Evolutionary conservation across 805 yeast genomes (phyloP), one percentile per base, ranked within the genome.

Genomic region (Wickerhamomyces pijperi): DNA sequence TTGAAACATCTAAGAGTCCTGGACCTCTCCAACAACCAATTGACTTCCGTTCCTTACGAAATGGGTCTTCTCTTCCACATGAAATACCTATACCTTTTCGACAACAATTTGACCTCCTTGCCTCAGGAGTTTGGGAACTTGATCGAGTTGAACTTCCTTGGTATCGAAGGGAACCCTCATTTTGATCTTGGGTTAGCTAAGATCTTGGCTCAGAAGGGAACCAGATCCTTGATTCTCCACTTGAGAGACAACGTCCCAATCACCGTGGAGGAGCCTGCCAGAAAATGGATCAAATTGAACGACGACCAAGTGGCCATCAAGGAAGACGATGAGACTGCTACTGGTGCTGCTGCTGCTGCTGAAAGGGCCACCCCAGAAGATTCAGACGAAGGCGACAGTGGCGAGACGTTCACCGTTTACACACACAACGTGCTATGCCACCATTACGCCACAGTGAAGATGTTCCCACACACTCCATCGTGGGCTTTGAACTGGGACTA

Each of bases 401-500:
- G 60, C 39, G 62, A 64, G 31, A 54, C 72, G 5, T 87, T 92
- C 58, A 81, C 95, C 1, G 64, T 88, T 36, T 70, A 86, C 72
- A 77, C 87, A 31, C 90, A 87, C 65, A 92, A 92, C 63, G 85
- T 94, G 2, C 67, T 92, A 56, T 92, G 98, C 60, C 97, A 90
- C 57, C 92, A 83, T 58, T 90, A 90, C 63, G 97, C 97, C 3
- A 86, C 96, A 3, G 73, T 92, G 17, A 82, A 78, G 56, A 71
- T 90, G 81, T 92, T 85, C 60, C 90, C 83, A 52, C 90, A 84
- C 56, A 87, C 97, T 1, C 97, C 97, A 18, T 76, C 94, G 2
- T 92, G 98, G 97, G 99, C 97, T 3, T 70, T 92, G 45, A 76
- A 78, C 39, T 90, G 97, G 97, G 82, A 82, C 12, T 87, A 80